Percentiles rank a stretch among this genome's conserved stretches.
These are phyloP conservation scores for Orbilia oligospora DNA, from an alignment of 2,329 filamentous ascomycete species.

Conservation along the genomic window DNA sequence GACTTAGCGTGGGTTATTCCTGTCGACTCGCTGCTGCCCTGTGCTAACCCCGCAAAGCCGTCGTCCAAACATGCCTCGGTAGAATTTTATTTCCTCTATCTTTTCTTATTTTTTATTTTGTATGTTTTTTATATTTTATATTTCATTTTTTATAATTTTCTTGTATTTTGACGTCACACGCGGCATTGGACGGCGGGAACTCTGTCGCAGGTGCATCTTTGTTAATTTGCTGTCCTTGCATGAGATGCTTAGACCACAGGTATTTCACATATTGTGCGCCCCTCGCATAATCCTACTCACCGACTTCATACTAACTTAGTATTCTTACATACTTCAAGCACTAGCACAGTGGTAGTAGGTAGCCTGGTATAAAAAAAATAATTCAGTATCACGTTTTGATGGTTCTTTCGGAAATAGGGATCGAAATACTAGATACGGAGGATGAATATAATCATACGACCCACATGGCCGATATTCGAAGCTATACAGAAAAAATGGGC, in stretches of 20 bases:
- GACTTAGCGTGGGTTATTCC: slow-evolving; percentile 9
- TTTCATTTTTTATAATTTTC: too few relatives aligned
- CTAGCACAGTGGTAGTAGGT: too few relatives aligned
- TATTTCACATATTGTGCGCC: slow-evolving; percentile 19
- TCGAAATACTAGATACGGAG: slow-evolving; percentile 32
- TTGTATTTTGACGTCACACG: slow-evolving; percentile 50
- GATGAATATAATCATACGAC: too few relatives aligned
- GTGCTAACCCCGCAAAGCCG: slow-evolving; percentile 42
- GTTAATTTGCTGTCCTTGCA: slow-evolving; percentile 57
- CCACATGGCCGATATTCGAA: too few relatives aligned
- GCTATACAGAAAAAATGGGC: not conserved
- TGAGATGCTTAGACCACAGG: slow-evolving; percentile 39
- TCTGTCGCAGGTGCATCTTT: slow-evolving; percentile 55
- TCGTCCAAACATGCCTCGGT: slow-evolving; percentile 8
- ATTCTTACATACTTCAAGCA: too few relatives aligned
- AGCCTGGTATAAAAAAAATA: too few relatives aligned
- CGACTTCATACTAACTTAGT: not conserved
- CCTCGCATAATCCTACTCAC: slow-evolving; percentile 22
- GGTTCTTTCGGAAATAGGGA: slow-evolving; percentile 44
- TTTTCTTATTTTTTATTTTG: too few relatives aligned
- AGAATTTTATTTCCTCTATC: not conserved
- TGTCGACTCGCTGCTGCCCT: too few relatives aligned
- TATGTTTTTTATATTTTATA: too few relatives aligned
- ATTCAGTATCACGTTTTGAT: not conserved
- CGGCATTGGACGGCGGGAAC: not conserved